Base-by-base conservation (phyloP, 2,329 filamentous ascomycete genomes). In the Teratosphaeria epicoccoides region DNA sequence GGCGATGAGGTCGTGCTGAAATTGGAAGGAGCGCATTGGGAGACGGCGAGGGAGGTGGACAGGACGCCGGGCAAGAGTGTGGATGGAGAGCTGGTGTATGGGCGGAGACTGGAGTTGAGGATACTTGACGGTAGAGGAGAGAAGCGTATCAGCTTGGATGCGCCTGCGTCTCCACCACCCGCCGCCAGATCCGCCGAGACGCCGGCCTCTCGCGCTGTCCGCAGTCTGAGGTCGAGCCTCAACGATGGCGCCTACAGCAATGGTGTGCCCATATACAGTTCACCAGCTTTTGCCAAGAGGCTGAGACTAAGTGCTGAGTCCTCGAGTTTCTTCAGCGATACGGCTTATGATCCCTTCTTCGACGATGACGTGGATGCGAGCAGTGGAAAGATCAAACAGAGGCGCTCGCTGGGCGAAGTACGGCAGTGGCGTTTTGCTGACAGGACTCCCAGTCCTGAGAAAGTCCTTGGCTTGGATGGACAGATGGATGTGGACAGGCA, bases 251-350 rank as follows among this genome's bases (percentile, higher is more conserved):
- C 14, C n/a, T 40, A 40, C 33, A 24, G 47, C 1, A 56, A 55
- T 24, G 53, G 56, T n/a, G 58, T 7, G 61, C 71, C 44, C 70
- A 60, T 59, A 37, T 62, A 63, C 74, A 17, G 79, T 4, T 94
- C 88, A 2, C 89, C 89, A 0, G 87, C 87, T 0, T 95, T 94
- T 59, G 70, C 88, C 20, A 90, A 86, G 66, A 77, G 84, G 9
- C 77, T 80, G 12, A 76, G 85, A 51, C 71, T 85, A 3, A 89
- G 85, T 0, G 84, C 84, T 51, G 83, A 83, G 1, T 80, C 81
- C 0, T 40, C 33, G 3, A 40, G 33, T 17, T 40, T 40, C 33
- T 69, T 85, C 0, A 80, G 84, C 48, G 80, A 85, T 57, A 76
- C 76, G 4, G 76, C 76, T 1, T 77, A 81, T 56, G 83, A 89